phyloP scores from a whole-genome alignment of 1,139 yeast genomes.

The Candida pseudocylindracea region DNA sequence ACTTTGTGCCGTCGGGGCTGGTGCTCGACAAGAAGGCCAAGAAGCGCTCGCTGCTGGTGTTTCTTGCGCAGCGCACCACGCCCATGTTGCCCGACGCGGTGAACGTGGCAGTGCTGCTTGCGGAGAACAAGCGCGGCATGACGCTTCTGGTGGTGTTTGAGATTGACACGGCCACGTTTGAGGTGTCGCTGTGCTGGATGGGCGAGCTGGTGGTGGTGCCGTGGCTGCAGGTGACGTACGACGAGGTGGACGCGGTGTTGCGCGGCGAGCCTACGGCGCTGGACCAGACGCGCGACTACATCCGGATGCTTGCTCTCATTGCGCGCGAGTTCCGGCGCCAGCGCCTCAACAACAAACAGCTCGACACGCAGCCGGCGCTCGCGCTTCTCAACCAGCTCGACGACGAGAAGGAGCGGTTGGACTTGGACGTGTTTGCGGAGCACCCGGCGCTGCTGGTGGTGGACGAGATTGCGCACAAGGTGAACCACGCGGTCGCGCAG shows the following conservation, averaged over 20 bases:
- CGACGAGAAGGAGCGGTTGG: slow-evolving; percentile 57
- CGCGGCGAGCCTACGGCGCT: slow-evolving; percentile 11
- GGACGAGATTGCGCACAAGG: slow-evolving; percentile 61
- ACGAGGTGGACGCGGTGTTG: slow-evolving; percentile 27
- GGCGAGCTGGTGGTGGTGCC: slow-evolving; percentile 58
- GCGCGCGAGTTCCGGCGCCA: slow-evolving; percentile 57
- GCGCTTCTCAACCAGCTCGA: slow-evolving; percentile 64
- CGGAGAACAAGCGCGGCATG: slow-evolving; percentile 34
- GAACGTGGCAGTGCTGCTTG: slow-evolving; percentile 37
- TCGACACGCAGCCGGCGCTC: slow-evolving; percentile 31
- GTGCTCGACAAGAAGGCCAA: slow-evolving; percentile 73
- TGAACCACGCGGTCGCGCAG: slow-evolving; percentile 73
- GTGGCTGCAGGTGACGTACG: slow-evolving; percentile 26
- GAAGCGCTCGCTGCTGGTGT: slow-evolving; percentile 77
- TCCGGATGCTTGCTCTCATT: slow-evolving; percentile 39
- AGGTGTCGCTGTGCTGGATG: slow-evolving; percentile 56
- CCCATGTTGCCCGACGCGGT: slow-evolving; percentile 51
- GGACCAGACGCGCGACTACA: slow-evolving; percentile 43
- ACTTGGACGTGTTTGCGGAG: slow-evolving; percentile 52
- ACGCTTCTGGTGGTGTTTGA: slow-evolving; percentile 70
- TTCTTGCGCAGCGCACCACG: slow-evolving; percentile 58
- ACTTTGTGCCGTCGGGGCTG: slow-evolving; percentile 49
- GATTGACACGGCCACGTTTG: slow-evolving; percentile 51
- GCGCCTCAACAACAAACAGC: slow-evolving; percentile 28
- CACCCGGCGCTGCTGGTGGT: slow-evolving; percentile 35